Evolutionary conservation across 257 asterid species (phyloP), one percentile per base, ranked within the genome.

Genomic region (Striga asiatica): DNA sequence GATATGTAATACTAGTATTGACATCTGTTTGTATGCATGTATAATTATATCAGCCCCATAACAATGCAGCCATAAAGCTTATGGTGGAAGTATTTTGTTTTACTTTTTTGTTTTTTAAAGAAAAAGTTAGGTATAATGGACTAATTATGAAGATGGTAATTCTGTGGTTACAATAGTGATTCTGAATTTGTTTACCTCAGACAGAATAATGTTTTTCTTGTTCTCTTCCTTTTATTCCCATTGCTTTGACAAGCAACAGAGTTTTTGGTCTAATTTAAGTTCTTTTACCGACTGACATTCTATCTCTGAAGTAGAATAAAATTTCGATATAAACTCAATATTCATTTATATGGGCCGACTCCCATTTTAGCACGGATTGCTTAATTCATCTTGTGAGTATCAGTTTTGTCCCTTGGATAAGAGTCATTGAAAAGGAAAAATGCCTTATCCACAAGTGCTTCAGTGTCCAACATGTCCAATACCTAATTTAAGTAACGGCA

Each of bases 1-100:
- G 24, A 53, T 8, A 45, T 23, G 13, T 37, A 45, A 29, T 21
- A 43, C 58, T 60, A 50, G 22, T 58, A 45, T 41, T 16, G 8
- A 19, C 31, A n/a, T 29, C n/a, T 35, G 1, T 48, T 46, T 14
- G 27, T 37, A 13, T 60, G 24, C 29, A 21, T 27, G 22, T 10
- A 28, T 28, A 12, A 20, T 54, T 32, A 37, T 50, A 1, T 52
- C 53, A 9, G 28, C 53, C 49, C 46, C 29, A 31, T 34, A 39
- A 65, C 11, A 23, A 56, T 45, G 50, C 31, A 20, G 11, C 21
- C 8, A 29, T 54, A 65, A 61, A 21, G 39, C 11, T 1, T n/a
- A 53, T 56, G 39, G 29, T 56, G 57, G 35, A 52, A 53, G 38
- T 52, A 66, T 31, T 21, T 27, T 27, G 32, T 27, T n/a, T n/a